These are phyloP conservation scores for Pittosporum tobira DNA, from an alignment of 129 eudicot species.

Conservation along the genomic window DNA sequence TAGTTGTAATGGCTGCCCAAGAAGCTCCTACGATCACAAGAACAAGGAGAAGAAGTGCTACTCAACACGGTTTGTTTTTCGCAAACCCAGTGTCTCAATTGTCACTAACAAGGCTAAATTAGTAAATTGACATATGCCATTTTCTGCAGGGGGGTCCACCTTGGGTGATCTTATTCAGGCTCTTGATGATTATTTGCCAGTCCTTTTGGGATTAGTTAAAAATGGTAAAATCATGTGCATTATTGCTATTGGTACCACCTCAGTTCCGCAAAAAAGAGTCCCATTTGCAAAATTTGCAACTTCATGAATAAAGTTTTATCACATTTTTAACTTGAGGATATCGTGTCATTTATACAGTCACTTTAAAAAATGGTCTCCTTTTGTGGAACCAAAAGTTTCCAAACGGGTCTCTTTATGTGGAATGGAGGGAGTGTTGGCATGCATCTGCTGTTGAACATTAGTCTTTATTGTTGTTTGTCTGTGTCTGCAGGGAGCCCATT, in stretches of 20 bases:
- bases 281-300: too few relatives aligned
- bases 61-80: slow-evolving; percentile 70
- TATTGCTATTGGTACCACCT: neutral
- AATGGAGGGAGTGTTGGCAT: neutral
- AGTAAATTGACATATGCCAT: slow-evolving; percentile 16
- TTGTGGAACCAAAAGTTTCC: too few relatives aligned
- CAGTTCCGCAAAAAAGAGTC: too few relatives aligned
- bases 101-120: slow-evolving; percentile 2
- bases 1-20: slow-evolving; percentile 93
- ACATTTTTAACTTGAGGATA: too few relatives aligned
- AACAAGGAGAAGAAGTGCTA: slow-evolving; percentile 67
- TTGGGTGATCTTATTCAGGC: slow-evolving; percentile 86
- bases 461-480: slow-evolving; percentile 9
- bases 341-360: too few relatives aligned
- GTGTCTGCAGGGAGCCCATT: slow-evolving; percentile 71
- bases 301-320: too few relatives aligned
- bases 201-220: slow-evolving; percentile 87
- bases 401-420: too few relatives aligned
- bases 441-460: neutral
- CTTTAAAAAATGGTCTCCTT: too few relatives aligned
- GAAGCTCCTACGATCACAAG: slow-evolving; percentile 89
- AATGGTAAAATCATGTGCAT: slow-evolving; percentile 58
- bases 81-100: neutral
- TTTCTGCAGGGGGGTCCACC: slow-evolving; percentile 67
- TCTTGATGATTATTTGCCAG: slow-evolving; percentile 90